phyloP scores from a whole-genome alignment of 2,329 filamentous ascomycete species.

The Aspergillus tamarii region DNA sequence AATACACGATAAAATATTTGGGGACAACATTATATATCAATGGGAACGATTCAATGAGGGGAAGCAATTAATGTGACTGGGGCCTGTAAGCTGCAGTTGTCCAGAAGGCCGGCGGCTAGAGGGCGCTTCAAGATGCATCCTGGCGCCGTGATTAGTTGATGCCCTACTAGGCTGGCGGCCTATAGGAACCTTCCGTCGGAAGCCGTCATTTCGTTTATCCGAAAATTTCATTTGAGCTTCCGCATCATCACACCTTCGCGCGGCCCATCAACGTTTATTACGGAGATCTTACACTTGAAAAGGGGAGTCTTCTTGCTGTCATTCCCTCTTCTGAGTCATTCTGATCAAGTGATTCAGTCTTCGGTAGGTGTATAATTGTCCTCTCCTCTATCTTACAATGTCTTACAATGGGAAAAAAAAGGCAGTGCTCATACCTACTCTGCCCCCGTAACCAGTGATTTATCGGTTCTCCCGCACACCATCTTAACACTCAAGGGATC shows the following conservation, averaged over 20 bases:
- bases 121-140: constrained; percentile 22
- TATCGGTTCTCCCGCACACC: constrained; percentile 4
- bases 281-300: neutral
- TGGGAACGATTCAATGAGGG: constrained; percentile 8
- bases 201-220: constrained; percentile 31
- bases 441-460: constrained; percentile 1
- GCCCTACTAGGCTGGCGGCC: neutral
- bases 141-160: constrained; percentile 16
- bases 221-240: constrained; percentile 39
- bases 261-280: neutral
- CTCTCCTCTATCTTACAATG: neutral
- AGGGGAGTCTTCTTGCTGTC: neutral
- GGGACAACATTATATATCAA: constrained; percentile 12
- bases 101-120: constrained; percentile 26
- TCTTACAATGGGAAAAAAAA: neutral
- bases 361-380: neutral
- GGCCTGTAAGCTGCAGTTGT: constrained; percentile 17
- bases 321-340: neutral
- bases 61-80: constrained; percentile 13
- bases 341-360: neutral
- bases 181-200: neutral
- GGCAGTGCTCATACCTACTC: constrained; percentile 6
- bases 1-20: neutral
- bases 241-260: constrained; percentile 18
- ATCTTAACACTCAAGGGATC: constrained; percentile 12